phyloP scores from a whole-genome alignment of 2,329 filamentous ascomycete genomes.

The Fusarium anguioides region DNA sequence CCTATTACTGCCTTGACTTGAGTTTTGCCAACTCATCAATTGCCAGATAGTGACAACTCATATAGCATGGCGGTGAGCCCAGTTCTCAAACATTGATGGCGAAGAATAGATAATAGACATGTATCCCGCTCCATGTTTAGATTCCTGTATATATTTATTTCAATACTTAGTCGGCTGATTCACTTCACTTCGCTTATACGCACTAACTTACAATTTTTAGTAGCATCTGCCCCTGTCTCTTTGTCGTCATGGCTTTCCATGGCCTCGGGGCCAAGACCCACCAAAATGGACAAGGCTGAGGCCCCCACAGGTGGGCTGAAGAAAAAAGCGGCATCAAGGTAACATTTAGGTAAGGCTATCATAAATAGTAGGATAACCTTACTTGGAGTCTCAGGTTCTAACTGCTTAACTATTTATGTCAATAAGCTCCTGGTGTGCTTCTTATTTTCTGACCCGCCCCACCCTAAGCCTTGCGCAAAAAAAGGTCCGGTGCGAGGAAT shows the following conservation, averaged over 20 bases:
- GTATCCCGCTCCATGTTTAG: background rate
- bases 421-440: too few relatives aligned
- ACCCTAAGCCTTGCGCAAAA: slow-evolving; percentile 45
- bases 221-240: slow-evolving; percentile 11
- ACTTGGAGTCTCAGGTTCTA: too few relatives aligned
- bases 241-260: slow-evolving; percentile 32
- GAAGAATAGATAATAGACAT: background rate
- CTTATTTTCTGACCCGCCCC: too few relatives aligned
- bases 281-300: slow-evolving; percentile 37
- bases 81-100: background rate
- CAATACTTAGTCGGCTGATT: background rate
- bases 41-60: slow-evolving; percentile 28
- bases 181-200: background rate
- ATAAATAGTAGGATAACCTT: too few relatives aligned
- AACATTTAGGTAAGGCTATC: too few relatives aligned
- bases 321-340: too few relatives aligned
- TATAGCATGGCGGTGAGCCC: slow-evolving; percentile 25
- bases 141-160: background rate
- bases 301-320: too few relatives aligned
- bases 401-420: too few relatives aligned
- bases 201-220: background rate
- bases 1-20: background rate
- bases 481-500: slow-evolving; percentile 38
- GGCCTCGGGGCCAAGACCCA: slow-evolving; percentile 11
- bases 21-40: slow-evolving; percentile 30